Base-by-base conservation (phyloP, 2,329 filamentous ascomycete species). In the Penicillium decumbens region DNA sequence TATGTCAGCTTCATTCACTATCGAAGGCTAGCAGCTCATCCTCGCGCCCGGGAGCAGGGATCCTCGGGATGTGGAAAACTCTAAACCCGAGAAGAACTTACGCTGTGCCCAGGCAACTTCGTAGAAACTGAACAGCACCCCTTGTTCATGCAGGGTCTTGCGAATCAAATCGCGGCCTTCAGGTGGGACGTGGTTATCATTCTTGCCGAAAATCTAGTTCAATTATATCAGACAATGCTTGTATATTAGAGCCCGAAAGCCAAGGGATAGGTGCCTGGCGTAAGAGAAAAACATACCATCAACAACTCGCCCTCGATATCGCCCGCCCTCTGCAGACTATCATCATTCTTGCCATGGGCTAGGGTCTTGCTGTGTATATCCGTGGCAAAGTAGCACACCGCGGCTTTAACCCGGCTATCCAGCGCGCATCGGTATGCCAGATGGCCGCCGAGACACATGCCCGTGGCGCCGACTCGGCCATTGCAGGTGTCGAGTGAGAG, bases 391-490 rank as follows among this genome's bases (percentile, higher is more conserved):
- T 90, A 97, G 68, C 89, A 85, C 27, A 95, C 86, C 32, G 84
- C 83, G 27, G 89, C 88, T 33, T 79, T 78, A 50, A 96, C 81
- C 49, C 91, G 80, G 20, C 80, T 77, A 69, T 96, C 89, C 42
- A 96, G 78, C 61, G 84, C 83, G 60, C 79, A 82, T 37, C 84
- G 77, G 66, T 82, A 86, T 70, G 87, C 88, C 15, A 96, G 80
- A 66, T 96, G 92, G 1, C 92, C 91, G 45, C 92, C 92, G 1
- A 96, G 82, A 69, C 91, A 96, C 91, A 96, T 96, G 53, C 89
- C 89, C 10, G 87, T 90, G 4, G 85, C 77, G 40, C 88, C 88
- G 58, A 95, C 81, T 30, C 81, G 80, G 43, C 90, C 90, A 53
- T 84, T 95, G 71, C 90, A 89, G n/a, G 86, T 89, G 4, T 82